A percentile compares a stretch with the other conserved stretches of the same genome.
phyloP scores from a whole-genome alignment of 371 early-diverging fungal species.

The Nematocida parisii region DNA sequence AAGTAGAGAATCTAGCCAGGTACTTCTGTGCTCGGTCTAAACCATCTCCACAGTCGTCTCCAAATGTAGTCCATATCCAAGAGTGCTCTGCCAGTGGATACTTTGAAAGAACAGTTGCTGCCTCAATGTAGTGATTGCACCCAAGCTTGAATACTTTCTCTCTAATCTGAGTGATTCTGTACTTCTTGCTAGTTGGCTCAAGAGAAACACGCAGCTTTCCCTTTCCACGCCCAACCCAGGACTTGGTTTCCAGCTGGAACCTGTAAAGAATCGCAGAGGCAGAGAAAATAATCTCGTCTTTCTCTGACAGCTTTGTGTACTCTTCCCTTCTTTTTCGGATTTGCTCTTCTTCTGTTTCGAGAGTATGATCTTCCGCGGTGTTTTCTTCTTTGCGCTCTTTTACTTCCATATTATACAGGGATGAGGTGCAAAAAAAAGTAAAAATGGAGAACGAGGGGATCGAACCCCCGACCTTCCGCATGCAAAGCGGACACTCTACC shows the following conservation, averaged over 20 bases:
- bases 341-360: constrained; percentile 43
- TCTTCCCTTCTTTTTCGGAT: constrained; percentile 24
- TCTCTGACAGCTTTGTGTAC: constrained; percentile 15
- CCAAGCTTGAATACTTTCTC: constrained; percentile 56
- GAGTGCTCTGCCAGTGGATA: constrained; percentile 34
- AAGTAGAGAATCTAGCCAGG: constrained; percentile 25
- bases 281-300: constrained; percentile 39
- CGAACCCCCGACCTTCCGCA: constrained; percentile 72
- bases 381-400: constrained; percentile 71
- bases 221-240: constrained; percentile 49
- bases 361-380: neutral
- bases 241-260: constrained; percentile 20
- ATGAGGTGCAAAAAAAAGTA: constrained; percentile 13
- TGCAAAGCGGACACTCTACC: constrained; percentile 73
- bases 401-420: constrained; percentile 76
- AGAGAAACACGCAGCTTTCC: constrained; percentile 46
- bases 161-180: constrained; percentile 44
- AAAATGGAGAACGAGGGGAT: constrained; percentile 67
- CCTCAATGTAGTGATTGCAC: constrained; percentile 55
- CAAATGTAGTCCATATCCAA: constrained; percentile 48
- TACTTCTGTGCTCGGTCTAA: constrained; percentile 18
- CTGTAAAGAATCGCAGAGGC: constrained; percentile 34
- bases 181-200: constrained; percentile 23
- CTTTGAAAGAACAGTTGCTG: constrained; percentile 8
- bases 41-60: constrained; percentile 55